Conservation (phyloP, 495 filamentous ascomycete species). For the Penicillium verhagenii region DNA sequence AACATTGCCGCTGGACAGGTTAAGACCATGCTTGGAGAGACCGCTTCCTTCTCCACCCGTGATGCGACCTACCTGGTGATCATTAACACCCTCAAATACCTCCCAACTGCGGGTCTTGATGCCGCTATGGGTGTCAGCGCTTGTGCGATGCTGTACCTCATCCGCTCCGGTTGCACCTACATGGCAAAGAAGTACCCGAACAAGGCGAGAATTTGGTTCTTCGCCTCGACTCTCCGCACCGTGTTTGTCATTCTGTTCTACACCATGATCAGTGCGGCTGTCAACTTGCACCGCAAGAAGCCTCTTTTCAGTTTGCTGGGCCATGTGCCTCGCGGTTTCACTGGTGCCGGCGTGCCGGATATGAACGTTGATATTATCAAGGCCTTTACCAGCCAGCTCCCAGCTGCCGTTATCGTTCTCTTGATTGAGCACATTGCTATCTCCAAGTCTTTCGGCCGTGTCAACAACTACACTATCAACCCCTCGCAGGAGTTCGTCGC, state of each 20-base stretch:
- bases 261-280: slow-evolving; percentile 85
- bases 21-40: slow-evolving; percentile 80
- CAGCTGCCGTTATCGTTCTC: slow-evolving; percentile 84
- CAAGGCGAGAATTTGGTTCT: slow-evolving; percentile 79
- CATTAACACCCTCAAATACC: slow-evolving; percentile 80
- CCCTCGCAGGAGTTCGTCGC: slow-evolving; percentile 96
- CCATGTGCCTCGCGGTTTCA: slow-evolving; percentile 78
- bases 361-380: slow-evolving; percentile 63
- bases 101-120: slow-evolving; percentile 67
- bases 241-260: slow-evolving; percentile 93
- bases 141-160: slow-evolving; percentile 76
- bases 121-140: slow-evolving; percentile 90
- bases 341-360: slow-evolving; percentile 72
- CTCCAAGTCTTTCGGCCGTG: slow-evolving; percentile 92
- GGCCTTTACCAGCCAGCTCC: slow-evolving; percentile 62
- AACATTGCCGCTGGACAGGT: slow-evolving; percentile 91
- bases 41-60: slow-evolving; percentile 64
- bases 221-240: slow-evolving; percentile 81
- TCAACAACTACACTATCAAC: slow-evolving; percentile 98
- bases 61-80: slow-evolving; percentile 80
- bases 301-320: slow-evolving; percentile 67
- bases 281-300: slow-evolving; percentile 59
- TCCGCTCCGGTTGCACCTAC: slow-evolving; percentile 67
- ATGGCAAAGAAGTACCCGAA: slow-evolving; percentile 66
- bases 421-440: slow-evolving; percentile 98